Base-by-base conservation (phyloP, 2,329 filamentous ascomycete species). In the Neofusicoccum kwambonambiense region DNA sequence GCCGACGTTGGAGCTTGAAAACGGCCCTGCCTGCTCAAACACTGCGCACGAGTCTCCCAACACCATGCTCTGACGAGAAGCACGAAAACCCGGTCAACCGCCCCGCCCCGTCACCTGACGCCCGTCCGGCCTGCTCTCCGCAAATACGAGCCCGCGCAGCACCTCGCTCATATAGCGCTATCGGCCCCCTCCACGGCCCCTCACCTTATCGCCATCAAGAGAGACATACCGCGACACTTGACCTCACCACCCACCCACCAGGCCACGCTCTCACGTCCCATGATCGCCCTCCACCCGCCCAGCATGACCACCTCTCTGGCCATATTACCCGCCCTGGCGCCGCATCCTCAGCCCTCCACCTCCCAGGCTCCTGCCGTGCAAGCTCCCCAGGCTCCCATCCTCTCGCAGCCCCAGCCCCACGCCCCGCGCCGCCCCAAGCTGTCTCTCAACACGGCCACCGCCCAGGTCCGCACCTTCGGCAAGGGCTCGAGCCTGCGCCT, bases 381-480 rank as follows among this genome's bases (percentile, higher is more conserved):
- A 17, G 22, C 41, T 17, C 52, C 52, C 15, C 34, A 35, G 31
- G 15, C 50, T 37, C 22, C 17, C 27, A 19, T 31, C 34, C 22
- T 49, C 52, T 27, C 22, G 50, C 60, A 31, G 63, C 54, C 34
- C 61, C 45, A 65, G 67, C 73, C 64, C 67, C 70, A 13, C 67
- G 71, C 68, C 69, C 67, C 71, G n/a, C 77, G 76, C 68, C 78
- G 84, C 66, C 87, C 87, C 1, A 88, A 87, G 74, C 80, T 89
- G 58, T 86, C 84, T 44, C 79, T 89, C 61, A 84, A 89, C 76
- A 89, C 87, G 12, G 76, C 82, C 12, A 76, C 77, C 49, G 78
- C 80, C 42, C 77, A 81, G 58, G 69, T 76, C 11, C 73, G 77
- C 65, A 81, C 82, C 22, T 86, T 85, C 72, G 84, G 83, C 64